Base-by-base conservation (phyloP, 1,139 yeast species). In the Debaryomycetaceae sp. region DNA sequence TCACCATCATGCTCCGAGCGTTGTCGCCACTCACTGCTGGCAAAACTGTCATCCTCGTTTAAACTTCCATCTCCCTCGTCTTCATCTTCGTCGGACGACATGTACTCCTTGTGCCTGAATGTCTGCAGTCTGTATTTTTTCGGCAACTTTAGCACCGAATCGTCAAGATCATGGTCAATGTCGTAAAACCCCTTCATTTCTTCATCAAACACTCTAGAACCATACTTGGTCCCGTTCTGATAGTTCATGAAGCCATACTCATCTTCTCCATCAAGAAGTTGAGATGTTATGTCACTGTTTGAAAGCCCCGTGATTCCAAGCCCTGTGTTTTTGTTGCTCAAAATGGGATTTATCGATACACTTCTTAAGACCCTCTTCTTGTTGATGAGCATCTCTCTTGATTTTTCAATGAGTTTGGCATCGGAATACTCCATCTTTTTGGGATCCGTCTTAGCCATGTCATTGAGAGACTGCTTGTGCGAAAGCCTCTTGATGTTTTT, bases 401-500 rank as follows among this genome's bases (percentile, higher is more conserved):
- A 63, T 36, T 53, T 57, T 41, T 66, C 66, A 26, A 74, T 74
- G 40, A 74, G 60, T 38, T 70, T 65, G 29, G 73, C 75, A 53
- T 74, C 80, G 3, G 76, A 71, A 43, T 74, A 74, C 41, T 74
- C 79, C 25, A 63, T 58, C 22, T 52, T 47, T 42, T 43, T 36
- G 38, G 17, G 23, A 8, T 18, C 23, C 4, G 24, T 29, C 4
- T 20, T 19, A 19, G 39, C 40, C 18, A 36, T 42, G 31, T 38
- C 49, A 35, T 36, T 38, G 32, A 48, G 40, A 19, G 64, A 46
- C 42, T 63, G 66, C 35, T 60, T 60, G 32, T 60, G 60, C n/a
- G 67, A 55, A 31, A 67, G 50, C 39, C 58, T 63, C 41, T 58
- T 58, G 34, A 65, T 58, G 42, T 61, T 65, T 40, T 63, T 58